Base-by-base conservation (phyloP, 768 basidiomycete genomes). In the Phaeolepiota aurea region DNA sequence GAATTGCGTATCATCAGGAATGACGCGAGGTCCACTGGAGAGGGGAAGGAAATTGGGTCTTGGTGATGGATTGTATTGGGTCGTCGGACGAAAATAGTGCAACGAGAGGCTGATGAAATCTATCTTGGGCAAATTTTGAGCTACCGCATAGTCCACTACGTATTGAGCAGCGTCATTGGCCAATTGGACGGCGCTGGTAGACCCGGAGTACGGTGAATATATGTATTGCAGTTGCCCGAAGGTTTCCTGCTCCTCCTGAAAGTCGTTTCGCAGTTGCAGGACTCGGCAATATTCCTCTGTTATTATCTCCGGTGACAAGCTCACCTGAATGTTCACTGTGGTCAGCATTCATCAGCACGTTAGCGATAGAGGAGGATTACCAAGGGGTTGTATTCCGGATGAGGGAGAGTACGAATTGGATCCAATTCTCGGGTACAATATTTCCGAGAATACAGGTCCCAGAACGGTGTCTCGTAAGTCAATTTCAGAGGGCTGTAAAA, bases 241-340 rank as follows among this genome's bases (percentile, higher is more conserved):
- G 11, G n/a, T 20, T 18, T 38, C 37, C 11, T 38, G 37, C 16
- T 12, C 11, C 5, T 5, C 7, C 20, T 38, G 37, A 10, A 38
- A 20, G 12, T 20, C 12, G 37, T 38, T 38, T 15, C 37, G 37
- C 11, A 38, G n/a, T 13, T 21, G 14, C 16, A 38, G 20, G 11
- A 38, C 37, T 11, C 37, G 37, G 15, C 37, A 38, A 21, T 19
- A 38, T 21, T 38, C 37, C 20, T 38, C 37, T 15, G n/a, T 20
- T 11, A 38, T 38, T 10, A 19, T 10, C 11, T 38, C 37, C 11
- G 37, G 37, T 11, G 11, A 19, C 9, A 38, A 5, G 10, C 16
- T 38, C 9, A 38, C 15, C 37, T 31, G n/a, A n/a, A n/a, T n/a
- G n/a, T n/a, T n/a, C n/a, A n/a, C n/a, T 28, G n/a, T 28, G n/a